phyloP scores from a whole-genome alignment of 176 grass and related monocot genomes.

The Oryza meridionalis region DNA sequence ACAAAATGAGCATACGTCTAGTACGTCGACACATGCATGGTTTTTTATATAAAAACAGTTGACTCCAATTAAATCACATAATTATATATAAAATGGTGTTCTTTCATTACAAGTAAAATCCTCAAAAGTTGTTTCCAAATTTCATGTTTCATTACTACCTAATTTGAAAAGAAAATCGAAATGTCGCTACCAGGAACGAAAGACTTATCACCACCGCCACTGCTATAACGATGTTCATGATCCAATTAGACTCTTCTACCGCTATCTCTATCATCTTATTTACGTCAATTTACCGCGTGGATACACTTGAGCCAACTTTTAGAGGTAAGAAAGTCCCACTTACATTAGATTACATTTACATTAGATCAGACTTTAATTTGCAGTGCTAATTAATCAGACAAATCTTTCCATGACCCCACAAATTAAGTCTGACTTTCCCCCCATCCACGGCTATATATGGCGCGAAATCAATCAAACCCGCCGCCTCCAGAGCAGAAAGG shows the following conservation, averaged over 20 bases:
- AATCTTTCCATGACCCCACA: neutral
- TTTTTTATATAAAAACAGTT: too few relatives aligned
- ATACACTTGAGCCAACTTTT: neutral
- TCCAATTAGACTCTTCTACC: too few relatives aligned
- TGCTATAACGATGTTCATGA: too few relatives aligned
- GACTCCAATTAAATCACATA: too few relatives aligned
- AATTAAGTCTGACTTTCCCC: neutral
- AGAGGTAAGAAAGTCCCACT: neutral
- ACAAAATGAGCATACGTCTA: neutral
- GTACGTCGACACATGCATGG: too few relatives aligned
- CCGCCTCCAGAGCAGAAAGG: slow-evolving; percentile 10
- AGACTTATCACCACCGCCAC: too few relatives aligned
- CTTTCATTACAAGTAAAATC: neutral
- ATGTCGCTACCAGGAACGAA: too few relatives aligned
- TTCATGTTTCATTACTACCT: neutral
- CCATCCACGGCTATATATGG: slow-evolving; percentile 7
- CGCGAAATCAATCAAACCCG: neutral
- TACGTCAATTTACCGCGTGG: neutral
- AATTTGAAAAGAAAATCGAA: too few relatives aligned
- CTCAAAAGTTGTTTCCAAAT: neutral
- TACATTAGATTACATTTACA: neutral
- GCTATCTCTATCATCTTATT: neutral
- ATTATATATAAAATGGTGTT: neutral
- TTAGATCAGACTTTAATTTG: neutral
- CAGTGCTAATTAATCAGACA: neutral